Base-by-base conservation (phyloP, 306 rosid species). In the Acacia crassicarpa region DNA sequence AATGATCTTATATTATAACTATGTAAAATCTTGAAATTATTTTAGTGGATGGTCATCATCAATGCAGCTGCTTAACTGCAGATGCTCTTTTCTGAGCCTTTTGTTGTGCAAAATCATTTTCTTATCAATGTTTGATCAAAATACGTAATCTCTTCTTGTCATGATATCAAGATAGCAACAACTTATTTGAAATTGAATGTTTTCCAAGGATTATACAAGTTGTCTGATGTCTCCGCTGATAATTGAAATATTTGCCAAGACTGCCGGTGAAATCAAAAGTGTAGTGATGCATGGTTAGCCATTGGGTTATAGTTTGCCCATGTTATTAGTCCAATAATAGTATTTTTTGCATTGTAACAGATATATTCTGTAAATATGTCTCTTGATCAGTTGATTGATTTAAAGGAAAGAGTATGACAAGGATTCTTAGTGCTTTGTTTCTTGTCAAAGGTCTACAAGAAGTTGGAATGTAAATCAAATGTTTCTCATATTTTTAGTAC, bases 141-240 rank as follows among this genome's bases (percentile, higher is more conserved):
- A n/a, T 46, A 63, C 51, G 40, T 51, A 54, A 13, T 19, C 72
- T 63, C 25, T 11, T 59, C n/a, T 61, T 81, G 10, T 65, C 30
- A 43, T 75, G 20, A 58, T 61, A 69, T 20, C 11, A 69, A 20
- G 81, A 46, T 56, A 81, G 48, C 46, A 85, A 53, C 13, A 66
- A 16, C 23, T 66, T 66, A 20, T 66, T 66, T 32, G 44, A 16
- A 14, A 65, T 30, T 65, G 17, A 22, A 65, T 33, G 38, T 14
- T 66, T 66, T 66, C 20, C 71, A 14, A 1, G 44, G 22, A 33
- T 66, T 8, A 15, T 66, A 35, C 38, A 23, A 11, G 16, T 35
- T 67, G 40, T 33, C 10, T 16, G 14, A 7, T 35, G 23, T 66
- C 46, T 35, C 23, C 72, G 8, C 25, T 67, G 20, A 35, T 38